Evolutionary conservation across 176 grass and related monocot genomes (phyloP).

Genomic region (Eleusine indica): DNA sequence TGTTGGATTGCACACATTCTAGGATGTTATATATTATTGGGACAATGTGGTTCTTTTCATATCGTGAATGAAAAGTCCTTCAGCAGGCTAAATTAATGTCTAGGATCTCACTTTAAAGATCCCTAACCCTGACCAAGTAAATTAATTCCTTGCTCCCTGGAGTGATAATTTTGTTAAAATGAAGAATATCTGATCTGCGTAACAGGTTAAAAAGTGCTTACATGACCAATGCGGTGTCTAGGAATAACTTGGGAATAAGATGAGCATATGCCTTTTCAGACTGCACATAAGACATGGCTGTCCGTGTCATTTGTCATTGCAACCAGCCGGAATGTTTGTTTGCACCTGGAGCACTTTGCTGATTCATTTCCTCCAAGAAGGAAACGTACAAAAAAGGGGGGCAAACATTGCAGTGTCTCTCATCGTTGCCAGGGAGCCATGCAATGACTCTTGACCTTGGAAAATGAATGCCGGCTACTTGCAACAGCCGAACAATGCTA

Average conservation of each 20-base stretch:
- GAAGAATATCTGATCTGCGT: constrained; percentile 7
- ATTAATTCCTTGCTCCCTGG: constrained; percentile 1
- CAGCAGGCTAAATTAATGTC: constrained; percentile 21
- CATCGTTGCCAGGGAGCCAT: constrained; percentile 5
- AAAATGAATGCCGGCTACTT: neutral
- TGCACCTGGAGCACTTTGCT: constrained; percentile 31
- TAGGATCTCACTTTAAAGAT: constrained; percentile 48
- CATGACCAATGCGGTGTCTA: constrained; percentile 22
- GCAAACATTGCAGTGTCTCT: neutral
- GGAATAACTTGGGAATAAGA: constrained; percentile 45
- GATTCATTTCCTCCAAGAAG: constrained; percentile 31
- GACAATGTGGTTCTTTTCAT: neutral
- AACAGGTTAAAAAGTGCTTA: constrained; percentile 42
- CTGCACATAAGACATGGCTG: constrained; percentile 36
- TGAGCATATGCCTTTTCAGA: constrained; percentile 50
- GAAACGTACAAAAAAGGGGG: neutral
- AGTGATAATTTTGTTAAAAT: constrained; percentile 2
- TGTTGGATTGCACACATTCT: neutral
- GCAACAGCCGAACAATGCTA: neutral
- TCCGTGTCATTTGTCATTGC: constrained; percentile 22
- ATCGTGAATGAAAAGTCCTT: too few species aligned
- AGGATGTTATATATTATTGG: neutral
- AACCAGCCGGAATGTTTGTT: constrained; percentile 35
- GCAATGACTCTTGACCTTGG: neutral
- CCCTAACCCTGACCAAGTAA: constrained; percentile 23